phyloP scores from a whole-genome alignment of 1,284 basidiomycete genomes.

The Ganoderma boninense region DNA sequence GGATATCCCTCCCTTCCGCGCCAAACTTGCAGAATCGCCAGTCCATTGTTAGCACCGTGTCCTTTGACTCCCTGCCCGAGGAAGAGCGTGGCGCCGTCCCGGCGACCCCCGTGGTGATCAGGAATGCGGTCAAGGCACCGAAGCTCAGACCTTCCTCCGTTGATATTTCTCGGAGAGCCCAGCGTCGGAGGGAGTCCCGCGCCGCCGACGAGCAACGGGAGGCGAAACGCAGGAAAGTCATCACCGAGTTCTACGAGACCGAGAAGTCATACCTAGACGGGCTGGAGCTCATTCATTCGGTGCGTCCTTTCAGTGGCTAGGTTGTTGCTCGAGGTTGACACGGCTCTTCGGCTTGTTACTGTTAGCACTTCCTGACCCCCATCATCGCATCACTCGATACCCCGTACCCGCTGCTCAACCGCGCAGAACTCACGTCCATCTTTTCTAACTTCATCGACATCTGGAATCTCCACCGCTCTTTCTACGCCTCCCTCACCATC shows the following conservation, averaged over 20 bases:
- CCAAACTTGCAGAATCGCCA: conserved; percentile 63
- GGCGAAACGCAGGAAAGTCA: conserved; percentile 56
- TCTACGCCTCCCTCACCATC: conserved; percentile 67
- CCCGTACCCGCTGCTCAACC: conserved; percentile 70
- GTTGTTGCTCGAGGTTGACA: not conserved
- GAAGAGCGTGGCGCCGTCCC: conserved; percentile 39
- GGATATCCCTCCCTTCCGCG: conserved; percentile 76
- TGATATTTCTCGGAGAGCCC: conserved; percentile 38
- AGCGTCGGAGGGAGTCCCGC: conserved; percentile 42
- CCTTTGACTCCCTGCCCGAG: conserved; percentile 73
- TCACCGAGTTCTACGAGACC: conserved; percentile 82
- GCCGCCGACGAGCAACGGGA: conserved; percentile 45
- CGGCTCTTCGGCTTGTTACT: not conserved
- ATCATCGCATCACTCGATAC: conserved; percentile 77
- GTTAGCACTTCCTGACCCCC: conserved; percentile 80
- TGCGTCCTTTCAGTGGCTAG: conserved; percentile 46
- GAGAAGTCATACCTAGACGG: conserved; percentile 84
- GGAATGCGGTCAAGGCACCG: conserved; percentile 32
- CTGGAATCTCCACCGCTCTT: conserved; percentile 87
- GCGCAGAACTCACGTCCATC: conserved; percentile 74
- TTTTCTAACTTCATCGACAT: conserved; percentile 95
- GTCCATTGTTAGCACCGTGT: conserved; percentile 72
- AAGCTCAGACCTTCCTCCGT: conserved; percentile 39
- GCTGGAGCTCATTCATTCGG: conserved; percentile 82
- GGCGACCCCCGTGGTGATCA: conserved; percentile 35